Base-by-base conservation (phyloP, 2,329 filamentous ascomycete genomes). In the Phyllosticta paracitricarpa region DNA sequence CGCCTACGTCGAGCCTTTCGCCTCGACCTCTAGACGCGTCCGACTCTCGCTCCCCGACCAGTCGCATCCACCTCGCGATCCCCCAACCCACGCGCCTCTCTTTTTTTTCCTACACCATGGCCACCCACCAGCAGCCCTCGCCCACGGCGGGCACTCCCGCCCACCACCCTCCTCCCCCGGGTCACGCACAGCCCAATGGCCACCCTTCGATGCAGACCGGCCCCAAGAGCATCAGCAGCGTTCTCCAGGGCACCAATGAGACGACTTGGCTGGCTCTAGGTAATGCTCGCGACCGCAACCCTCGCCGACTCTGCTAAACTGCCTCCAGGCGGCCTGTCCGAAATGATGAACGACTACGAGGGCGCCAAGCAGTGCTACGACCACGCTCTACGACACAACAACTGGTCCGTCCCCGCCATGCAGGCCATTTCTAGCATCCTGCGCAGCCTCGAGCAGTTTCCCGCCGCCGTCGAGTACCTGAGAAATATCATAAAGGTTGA, bases 351-450 rank as follows among this genome's bases (percentile, higher is more conserved):
- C 66, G 89, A 94, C 69, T 81, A 89, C 53, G 93, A 97, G 64
- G 90, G 93, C 71, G 93, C 93, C 57, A 89, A 94, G 80, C 81
- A 85, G 66, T 89, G 92, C 54, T 99, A 97, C 74, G 91, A 97
- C 75, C 88, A 89, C 72, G 94, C 92, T 52, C 82, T 97, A 64
- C 84, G 85, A 67, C 89, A 92, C 73, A 97, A 97, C 71, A 84
- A 86, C 55, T 90, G 89, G 78, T 97, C 93, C 19, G 88, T 94
- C 57, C 84, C 86, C 0, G 94, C 94, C 30, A 93, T 97, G 89
- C 95, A 91, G 68, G 89, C 91, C 64, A 96, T 97, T 66, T 94
- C 92, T 63, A 85, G 89, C 73, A 94, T 97, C 64, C 81, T 97
- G 63, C 87, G 95, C 67, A 92, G 89, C 48, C 90, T 92, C 70